phyloP scores from a whole-genome alignment of 2,329 filamentous ascomycete genomes.

The Apiospora pterosperma region DNA sequence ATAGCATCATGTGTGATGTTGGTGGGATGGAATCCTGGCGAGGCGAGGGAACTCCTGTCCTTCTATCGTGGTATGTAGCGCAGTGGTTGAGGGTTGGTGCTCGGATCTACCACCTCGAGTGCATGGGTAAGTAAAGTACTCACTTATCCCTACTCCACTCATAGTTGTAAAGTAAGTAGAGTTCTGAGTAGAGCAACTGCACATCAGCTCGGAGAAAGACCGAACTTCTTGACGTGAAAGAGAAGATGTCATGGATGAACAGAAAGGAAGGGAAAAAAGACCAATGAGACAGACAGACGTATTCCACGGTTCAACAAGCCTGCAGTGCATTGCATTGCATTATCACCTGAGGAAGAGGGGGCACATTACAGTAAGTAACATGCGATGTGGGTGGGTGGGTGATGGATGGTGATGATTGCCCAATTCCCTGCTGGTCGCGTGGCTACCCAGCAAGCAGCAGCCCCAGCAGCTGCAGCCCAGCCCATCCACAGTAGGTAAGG shows the following conservation, averaged over 20 bases:
- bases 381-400: neutral
- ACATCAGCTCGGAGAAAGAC: no score
- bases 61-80: no score
- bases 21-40: no score
- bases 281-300: neutral
- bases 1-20: no score
- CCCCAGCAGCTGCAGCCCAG: neutral
- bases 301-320: neutral
- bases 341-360: neutral
- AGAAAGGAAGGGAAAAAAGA: neutral
- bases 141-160: no score
- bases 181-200: no score
- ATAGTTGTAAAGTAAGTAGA: no score
- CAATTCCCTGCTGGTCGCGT: neutral
- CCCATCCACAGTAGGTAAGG: no score
- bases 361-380: neutral
- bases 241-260: neutral
- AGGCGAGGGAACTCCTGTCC: no score
- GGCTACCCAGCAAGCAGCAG: neutral
- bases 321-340: neutral
- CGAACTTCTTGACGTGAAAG: neutral
- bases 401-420: neutral
- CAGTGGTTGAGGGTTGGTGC: no score
- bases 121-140: no score
- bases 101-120: no score